Evolutionary conservation across 2,329 filamentous ascomycete genomes (phyloP), one percentile per base, ranked within the genome.

Genomic region (Penicillium italicum): DNA sequence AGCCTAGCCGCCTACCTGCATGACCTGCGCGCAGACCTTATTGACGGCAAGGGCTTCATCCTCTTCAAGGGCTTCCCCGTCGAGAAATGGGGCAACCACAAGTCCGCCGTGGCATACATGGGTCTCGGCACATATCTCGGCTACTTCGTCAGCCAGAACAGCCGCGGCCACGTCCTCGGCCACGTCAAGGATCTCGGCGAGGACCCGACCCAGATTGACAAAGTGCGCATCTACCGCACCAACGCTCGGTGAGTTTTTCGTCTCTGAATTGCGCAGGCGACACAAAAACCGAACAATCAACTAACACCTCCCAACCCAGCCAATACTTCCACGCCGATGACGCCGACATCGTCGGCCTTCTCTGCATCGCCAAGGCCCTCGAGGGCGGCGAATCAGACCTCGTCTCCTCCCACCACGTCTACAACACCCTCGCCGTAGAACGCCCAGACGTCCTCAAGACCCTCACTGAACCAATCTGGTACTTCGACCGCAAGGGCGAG

Each of bases 401-500:
- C 53, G 88, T 88, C 49, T 89, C 85, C 58, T 82, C 86, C 18
- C 91, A 96, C 72, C 78, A 86, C 63, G 88, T 95, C 37, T 96
- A 88, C 84, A 96, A 96, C 74, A 82, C 82, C 36, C 79, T 96
- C 34, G 89, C 91, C 69, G 74, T 73, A 37, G 85, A 93, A 69
- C 81, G 89, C 24, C 90, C 90, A 0, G 90, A 93, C 66, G 87
- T 95, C 1, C 87, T 90, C 0, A 84, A 89, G 71, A 80, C 86
- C 6, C 78, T 96, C 50, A 87, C 88, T 1, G 76, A 86, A 70
- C 90, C 91, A 0, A 84, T 91, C 61, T 96, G 91, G 91, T 94
- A 95, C 77, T 93, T 95, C 72, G 91, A 96, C 74, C 87, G 91
- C 52, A 96, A 96, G 77, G 91, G 91, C 11, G 91, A 96, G 77